phyloP scores from a whole-genome alignment of 2,329 filamentous ascomycete genomes.

The Thelonectria blattea region DNA sequence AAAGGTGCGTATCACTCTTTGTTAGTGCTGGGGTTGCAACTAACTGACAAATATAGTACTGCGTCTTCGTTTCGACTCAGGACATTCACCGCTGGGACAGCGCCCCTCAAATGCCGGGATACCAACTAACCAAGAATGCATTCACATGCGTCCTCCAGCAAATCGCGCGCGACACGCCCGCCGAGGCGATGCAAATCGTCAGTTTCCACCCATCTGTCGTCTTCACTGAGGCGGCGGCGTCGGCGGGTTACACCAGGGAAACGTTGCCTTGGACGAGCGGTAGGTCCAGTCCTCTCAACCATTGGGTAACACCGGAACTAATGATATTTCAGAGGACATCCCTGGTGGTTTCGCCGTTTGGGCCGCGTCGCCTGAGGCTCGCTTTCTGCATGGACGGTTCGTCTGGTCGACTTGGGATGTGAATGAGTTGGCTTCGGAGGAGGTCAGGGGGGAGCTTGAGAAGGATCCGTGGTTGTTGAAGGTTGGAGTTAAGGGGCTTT shows the following conservation, averaged over 20 bases:
- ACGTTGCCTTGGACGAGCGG: constrained; percentile 32
- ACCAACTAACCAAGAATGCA: constrained; percentile 47
- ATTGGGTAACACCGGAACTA: background rate
- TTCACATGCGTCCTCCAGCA: constrained; percentile 44
- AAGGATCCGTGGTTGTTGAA: constrained; percentile 31
- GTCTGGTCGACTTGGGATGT: constrained; percentile 59
- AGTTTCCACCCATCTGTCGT: constrained; percentile 49
- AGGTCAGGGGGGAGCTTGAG: constrained; percentile 19
- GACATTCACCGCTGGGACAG: constrained; percentile 38
- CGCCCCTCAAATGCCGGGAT: constrained; percentile 34
- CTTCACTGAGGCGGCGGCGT: constrained; percentile 39
- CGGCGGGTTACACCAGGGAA: constrained; percentile 30
- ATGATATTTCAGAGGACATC: constrained; percentile 40
- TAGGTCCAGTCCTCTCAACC: background rate
- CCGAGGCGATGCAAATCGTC: constrained; percentile 46
- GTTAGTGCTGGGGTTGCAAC: too few species aligned
- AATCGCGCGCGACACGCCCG: constrained; percentile 41
- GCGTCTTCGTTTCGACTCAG: constrained; percentile 25
- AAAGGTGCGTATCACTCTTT: constrained; percentile 11
- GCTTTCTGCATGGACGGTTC: constrained; percentile 54
- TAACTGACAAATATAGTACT: constrained; percentile 2
- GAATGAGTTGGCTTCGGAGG: constrained; percentile 45
- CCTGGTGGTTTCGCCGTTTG: constrained; percentile 52
- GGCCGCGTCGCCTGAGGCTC: constrained; percentile 50
- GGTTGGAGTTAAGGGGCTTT: constrained; percentile 34